Base-by-base conservation (phyloP, 1,139 yeast genomes). In the Candida gigantensis region DNA sequence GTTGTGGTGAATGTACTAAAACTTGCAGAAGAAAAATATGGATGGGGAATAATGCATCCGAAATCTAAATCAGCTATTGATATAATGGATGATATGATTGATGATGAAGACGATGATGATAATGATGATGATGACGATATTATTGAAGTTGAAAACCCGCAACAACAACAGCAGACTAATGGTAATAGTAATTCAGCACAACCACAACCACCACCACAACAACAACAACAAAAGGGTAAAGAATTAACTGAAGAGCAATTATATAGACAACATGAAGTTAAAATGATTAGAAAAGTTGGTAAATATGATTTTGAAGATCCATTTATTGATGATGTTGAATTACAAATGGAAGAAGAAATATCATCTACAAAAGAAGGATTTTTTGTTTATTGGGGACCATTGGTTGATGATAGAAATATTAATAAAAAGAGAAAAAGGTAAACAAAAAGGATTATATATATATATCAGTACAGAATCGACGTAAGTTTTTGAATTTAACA, bases 341-440 rank as follows among this genome's bases (percentile, higher is more conserved):
- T 89, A 51, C 77, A 81, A 44, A 86, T 94, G 86, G 97, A 92
- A 58, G 97, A 90, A 57, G 94, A 86, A 49, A 81, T 95, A 7
- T 92, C 94, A 2, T 80, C 94, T 1, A 89, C 96, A 0, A 85
- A 86, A 48, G 97, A 92, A 53, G 98, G 98, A 2, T 94, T 92
- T 58, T 94, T 92, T 52, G 97, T 94, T 1, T 94, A 83, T 58
- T 87, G 90, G 70, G 99, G 99, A 0, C 95, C 96, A 4, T 68
- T 94, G 43, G 81, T 85, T 21, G 92, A 84, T 40, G 94, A 84
- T 46, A 46, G 72, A 39, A 52, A 40, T 19, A 39, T 50, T 9
- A 40, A 34, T 20, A 52, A 53, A 26, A 46, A 44, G 28, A 36
- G 36, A 31, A 27, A 35, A 21, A 26, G 28, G 28, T 26, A 19